Evolutionary conservation across 1,139 yeast genomes (phyloP).

Genomic region (Taphrina confusa): DNA sequence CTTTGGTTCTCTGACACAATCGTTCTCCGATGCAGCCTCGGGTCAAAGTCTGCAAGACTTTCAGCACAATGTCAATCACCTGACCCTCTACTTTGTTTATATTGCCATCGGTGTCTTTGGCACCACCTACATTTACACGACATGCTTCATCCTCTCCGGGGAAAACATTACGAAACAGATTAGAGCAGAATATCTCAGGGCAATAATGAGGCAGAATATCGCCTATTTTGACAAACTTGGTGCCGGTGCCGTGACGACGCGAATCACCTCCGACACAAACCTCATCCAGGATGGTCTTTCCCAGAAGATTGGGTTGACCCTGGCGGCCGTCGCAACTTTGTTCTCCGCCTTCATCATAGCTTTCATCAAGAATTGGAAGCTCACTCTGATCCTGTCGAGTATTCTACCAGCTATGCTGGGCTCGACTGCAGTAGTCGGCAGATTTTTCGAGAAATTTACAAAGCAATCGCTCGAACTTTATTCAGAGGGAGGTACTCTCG

Average conservation of each 20-base stretch:
- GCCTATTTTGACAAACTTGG: conserved; percentile 53
- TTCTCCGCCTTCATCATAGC: conserved; percentile 50
- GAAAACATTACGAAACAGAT: conserved; percentile 51
- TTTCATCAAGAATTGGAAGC: conserved; percentile 49
- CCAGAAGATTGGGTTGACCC: conserved; percentile 51
- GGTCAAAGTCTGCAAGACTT: conserved; percentile 39
- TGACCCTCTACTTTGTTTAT: conserved; percentile 43
- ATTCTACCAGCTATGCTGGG: conserved; percentile 49
- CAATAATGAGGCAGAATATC: conserved; percentile 51
- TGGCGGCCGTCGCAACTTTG: conserved; percentile 49
- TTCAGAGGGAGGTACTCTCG: conserved; percentile 49
- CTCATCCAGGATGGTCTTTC: conserved; percentile 52
- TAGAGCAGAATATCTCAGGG: conserved; percentile 48
- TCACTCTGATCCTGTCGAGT: conserved; percentile 48
- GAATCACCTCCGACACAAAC: conserved; percentile 52
- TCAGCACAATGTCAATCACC: conserved; percentile 41
- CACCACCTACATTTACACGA: conserved; percentile 42
- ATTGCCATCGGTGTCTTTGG: conserved; percentile 42
- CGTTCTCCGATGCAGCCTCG: conserved; percentile 46
- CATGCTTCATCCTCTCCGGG: conserved; percentile 47
- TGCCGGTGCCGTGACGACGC: conserved; percentile 50
- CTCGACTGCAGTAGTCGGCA: conserved; percentile 42
- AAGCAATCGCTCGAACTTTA: conserved; percentile 45
- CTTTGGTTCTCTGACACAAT: conserved; percentile 47
- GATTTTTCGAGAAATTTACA: conserved; percentile 45